A percentile compares a stretch with the other conserved stretches of the same genome.
Evolutionary conservation across 1,284 basidiomycete genomes (phyloP).

Genomic region (Heterobasidion occidentale): DNA sequence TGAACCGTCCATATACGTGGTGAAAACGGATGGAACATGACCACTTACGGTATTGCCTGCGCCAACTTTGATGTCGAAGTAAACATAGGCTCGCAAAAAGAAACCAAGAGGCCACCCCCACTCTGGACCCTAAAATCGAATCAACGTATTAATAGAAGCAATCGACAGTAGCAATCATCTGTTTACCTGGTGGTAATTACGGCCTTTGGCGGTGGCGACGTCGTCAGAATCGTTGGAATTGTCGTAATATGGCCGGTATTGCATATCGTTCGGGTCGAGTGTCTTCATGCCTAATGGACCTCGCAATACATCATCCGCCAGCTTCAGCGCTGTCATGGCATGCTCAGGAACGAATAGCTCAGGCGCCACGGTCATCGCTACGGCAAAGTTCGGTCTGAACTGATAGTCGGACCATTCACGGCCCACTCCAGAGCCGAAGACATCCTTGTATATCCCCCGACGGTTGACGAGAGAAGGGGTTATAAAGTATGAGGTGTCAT

Average conservation of each 20-base stretch:
- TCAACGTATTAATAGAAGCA: not conserved
- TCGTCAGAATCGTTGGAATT: conserved; percentile 89
- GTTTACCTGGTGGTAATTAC: conserved; percentile 80
- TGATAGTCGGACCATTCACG: conserved; percentile 98
- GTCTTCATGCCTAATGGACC: conserved; percentile 93
- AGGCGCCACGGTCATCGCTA: conserved; percentile 96
- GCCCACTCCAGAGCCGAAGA: conserved; percentile 80
- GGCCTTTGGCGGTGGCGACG: conserved; percentile 76
- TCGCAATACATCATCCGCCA: conserved; percentile 72
- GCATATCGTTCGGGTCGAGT: conserved; percentile 75
- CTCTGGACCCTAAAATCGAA: conserved; percentile 58
- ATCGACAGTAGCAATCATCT: conserved; percentile 13
- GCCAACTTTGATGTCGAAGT: conserved; percentile 68
- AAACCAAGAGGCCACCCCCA: conserved; percentile 95
- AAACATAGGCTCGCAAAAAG: conserved; percentile 88
- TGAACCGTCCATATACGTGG: not conserved
- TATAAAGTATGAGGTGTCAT: conserved; percentile 71
- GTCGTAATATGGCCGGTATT: conserved; percentile 87
- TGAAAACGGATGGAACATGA: not conserved
- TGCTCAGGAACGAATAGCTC: conserved; percentile 84
- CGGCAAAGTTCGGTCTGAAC: conserved; percentile 86
- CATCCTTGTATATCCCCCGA: conserved; percentile 97
- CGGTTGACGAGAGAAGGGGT: conserved; percentile 75
- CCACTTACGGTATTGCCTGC: conserved; percentile 56
- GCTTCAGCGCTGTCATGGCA: conserved; percentile 70